Percentiles rank a stretch among this genome's conserved stretches.
Conservation (phyloP, 2,329 filamentous ascomycete genomes). For the Pyrenochaeta sp. region DNA sequence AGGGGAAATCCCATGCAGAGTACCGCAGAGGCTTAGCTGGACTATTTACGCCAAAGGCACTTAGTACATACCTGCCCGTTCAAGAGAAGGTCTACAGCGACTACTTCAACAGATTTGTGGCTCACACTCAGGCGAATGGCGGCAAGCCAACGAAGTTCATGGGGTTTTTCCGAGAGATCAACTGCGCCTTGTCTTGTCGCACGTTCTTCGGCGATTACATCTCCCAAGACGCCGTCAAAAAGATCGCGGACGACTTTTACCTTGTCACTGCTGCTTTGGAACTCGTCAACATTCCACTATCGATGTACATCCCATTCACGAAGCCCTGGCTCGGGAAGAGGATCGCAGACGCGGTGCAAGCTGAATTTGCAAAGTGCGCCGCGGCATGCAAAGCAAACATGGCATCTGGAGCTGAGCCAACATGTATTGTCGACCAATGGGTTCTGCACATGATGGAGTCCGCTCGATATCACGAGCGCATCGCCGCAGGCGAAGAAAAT, state of each 20-base stretch:
- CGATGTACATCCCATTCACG: constrained; percentile 88
- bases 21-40: constrained; percentile 95
- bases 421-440: constrained; percentile 96
- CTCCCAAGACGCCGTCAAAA: constrained; percentile 84
- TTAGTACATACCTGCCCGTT: constrained; percentile 85
- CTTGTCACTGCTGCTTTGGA: constrained; percentile 93
- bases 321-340: constrained; percentile 97
- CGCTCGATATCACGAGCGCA: constrained; percentile 77
- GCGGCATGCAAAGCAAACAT: constrained; percentile 92
- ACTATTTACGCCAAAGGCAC: constrained; percentile 87
- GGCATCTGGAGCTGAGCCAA: constrained; percentile 81
- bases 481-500: constrained; percentile 72
- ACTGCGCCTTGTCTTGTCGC: constrained; percentile 90
- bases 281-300: constrained; percentile 87
- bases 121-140: constrained; percentile 70
- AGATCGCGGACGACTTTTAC: constrained; percentile 95
- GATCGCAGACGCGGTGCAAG: constrained; percentile 86
- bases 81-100: constrained; percentile 89
- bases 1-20: constrained; percentile 92
- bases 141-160: constrained; percentile 85
- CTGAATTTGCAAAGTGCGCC: constrained; percentile 86
- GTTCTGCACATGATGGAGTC: constrained; percentile 86
- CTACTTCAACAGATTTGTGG: constrained; percentile 81
- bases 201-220: constrained; percentile 97
- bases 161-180: constrained; percentile 88